phyloP scores from a whole-genome alignment of 1,139 yeast genomes.

The Kodamaea sp. region DNA sequence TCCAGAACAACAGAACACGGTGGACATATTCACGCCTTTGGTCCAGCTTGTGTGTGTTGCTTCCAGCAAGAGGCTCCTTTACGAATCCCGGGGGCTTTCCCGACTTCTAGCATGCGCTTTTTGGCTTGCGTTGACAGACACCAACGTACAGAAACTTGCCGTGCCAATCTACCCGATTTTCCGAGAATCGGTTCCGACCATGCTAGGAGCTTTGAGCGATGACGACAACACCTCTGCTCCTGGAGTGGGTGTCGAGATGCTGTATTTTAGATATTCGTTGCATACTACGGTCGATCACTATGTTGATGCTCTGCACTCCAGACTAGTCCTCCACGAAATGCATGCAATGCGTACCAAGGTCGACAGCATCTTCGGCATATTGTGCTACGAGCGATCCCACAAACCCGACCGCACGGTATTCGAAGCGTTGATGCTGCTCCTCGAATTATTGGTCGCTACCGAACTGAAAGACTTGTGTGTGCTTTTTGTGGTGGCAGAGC shows the following conservation, averaged over 20 bases:
- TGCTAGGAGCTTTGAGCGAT: no score
- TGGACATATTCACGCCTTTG: no score
- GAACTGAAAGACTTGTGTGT: constrained; percentile 1
- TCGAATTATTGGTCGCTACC: background rate
- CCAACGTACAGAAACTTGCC: constrained; percentile 2
- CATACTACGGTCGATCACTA: no score
- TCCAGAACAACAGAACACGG: no score
- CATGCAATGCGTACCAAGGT: background rate
- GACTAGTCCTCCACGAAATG: background rate
- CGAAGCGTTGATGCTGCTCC: background rate
- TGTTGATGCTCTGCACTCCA: background rate
- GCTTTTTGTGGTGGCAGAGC: constrained; percentile 4
- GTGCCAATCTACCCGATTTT: background rate
- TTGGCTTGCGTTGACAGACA: constrained; percentile 4
- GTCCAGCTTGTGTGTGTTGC: background rate
- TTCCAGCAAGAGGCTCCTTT: background rate
- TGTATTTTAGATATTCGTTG: no score
- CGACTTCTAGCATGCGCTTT: background rate
- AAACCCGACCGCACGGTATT: background rate
- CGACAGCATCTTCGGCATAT: background rate
- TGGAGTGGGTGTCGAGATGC: no score
- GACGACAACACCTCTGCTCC: no score
- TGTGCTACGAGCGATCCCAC: background rate
- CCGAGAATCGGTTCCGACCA: no score
- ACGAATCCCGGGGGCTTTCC: background rate